Percentiles rank a stretch among this genome's conserved stretches.
phyloP scores from a whole-genome alignment of 305 asterid species.

The Fraxinus sp. region DNA sequence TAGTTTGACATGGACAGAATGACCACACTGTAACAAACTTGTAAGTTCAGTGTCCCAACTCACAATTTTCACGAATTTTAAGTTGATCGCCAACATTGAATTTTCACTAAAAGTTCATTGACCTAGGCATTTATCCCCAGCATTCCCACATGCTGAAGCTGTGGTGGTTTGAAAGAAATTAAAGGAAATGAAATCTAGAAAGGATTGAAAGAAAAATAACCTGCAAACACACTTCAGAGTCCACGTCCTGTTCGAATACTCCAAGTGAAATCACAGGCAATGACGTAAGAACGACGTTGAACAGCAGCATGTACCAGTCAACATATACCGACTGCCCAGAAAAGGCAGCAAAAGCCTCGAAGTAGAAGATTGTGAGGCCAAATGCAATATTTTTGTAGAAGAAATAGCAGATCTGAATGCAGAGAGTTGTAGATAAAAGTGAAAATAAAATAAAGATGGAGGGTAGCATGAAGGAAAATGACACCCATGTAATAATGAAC shows the following conservation, averaged over 20 bases:
- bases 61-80: not conserved
- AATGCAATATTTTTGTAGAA: slow-evolving; percentile 93
- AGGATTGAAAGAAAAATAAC: slow-evolving; percentile 27
- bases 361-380: slow-evolving; percentile 90
- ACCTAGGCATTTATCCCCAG: not conserved
- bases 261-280: slow-evolving; percentile 92
- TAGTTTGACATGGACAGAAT: not conserved
- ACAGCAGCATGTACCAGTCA: slow-evolving; percentile 86
- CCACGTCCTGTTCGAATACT: slow-evolving; percentile 68
- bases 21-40: not conserved
- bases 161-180: not conserved
- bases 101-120: not conserved
- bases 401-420: slow-evolving; percentile 83
- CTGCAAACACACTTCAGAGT: slow-evolving; percentile 62
- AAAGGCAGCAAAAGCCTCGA: slow-evolving; percentile 79
- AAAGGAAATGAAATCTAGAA: not conserved
- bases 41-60: not conserved
- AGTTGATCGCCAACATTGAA: not conserved
- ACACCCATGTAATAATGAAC: not conserved
- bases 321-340: slow-evolving; percentile 89
- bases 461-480: not conserved
- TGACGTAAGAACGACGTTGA: slow-evolving; percentile 85
- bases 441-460: slow-evolving; percentile 6
- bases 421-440: slow-evolving; percentile 21
- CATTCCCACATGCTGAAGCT: not conserved